Base-by-base conservation (phyloP, 768 basidiomycete genomes). In the Pholiota conissans region DNA sequence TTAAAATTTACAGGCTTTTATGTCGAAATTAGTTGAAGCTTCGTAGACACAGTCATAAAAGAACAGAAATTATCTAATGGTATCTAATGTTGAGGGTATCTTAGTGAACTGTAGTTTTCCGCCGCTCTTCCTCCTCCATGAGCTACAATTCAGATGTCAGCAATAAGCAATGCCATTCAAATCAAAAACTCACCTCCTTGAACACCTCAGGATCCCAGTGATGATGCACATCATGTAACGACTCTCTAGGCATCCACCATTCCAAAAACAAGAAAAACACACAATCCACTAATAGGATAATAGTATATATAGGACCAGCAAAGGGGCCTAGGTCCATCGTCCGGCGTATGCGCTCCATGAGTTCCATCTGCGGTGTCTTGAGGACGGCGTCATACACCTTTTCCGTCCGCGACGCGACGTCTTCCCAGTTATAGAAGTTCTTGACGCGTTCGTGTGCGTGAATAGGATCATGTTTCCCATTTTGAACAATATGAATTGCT, bases 241-340 rank as follows among this genome's bases (percentile, higher is more conserved):
- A 78, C 20, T 88, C 84, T 46, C 87, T 75, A 0, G 96, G 96
- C 67, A 86, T 81, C 78, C 85, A 86, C 86, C 85, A 91, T 65
- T 97, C 93, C 3, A 99, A 77, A 49, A 92, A 76, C 62, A 86
- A 66, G 69, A 93, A 94, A 72, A 97, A 96, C 7, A 96, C 70
- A 67, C 93, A 93, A 64, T 95, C 89, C 1, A 98, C 91, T 27
- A 95, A 77, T 39, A 97, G 74, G 37, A 98, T 98, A 61, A 89
- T 84, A 8, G 90, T 87, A 65, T 93, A 90, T 42, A 98, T 97
- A 1, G 85, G 84, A 0, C 97, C 97, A 8, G 86, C 91, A 46
- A 93, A 86, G 0, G 81, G 82, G 0, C 91, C 97, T 7, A 92
- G 75, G 49, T 80, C 77, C 80, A 91, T 84, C 30, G 91, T 96